Percentiles rank a stretch among this genome's conserved stretches.
phyloP scores from a whole-genome alignment of 306 rosid genomes.

The Cicer arietinum region DNA sequence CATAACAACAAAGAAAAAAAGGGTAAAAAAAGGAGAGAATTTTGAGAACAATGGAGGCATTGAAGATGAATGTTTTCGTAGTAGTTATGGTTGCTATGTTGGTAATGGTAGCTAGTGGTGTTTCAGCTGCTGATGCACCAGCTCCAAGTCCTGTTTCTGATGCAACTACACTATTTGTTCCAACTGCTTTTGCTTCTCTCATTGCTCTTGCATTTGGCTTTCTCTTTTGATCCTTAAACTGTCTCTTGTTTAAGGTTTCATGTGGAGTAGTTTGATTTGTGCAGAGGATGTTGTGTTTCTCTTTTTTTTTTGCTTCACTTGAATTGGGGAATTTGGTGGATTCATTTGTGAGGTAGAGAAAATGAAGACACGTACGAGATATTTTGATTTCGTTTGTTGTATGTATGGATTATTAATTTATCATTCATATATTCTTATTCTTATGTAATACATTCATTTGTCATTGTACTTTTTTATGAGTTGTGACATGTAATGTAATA shows the following conservation, averaged over 20 bases:
- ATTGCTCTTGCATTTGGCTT: conserved; percentile 52
- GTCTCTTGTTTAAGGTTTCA: neutral
- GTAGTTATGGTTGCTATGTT: conserved; percentile 40
- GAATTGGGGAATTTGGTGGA: neutral
- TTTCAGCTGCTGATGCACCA: conserved; percentile 58
- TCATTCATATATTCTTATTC: neutral
- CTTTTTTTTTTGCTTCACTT: neutral
- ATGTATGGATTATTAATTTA: neutral
- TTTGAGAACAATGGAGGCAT: conserved; percentile 50
- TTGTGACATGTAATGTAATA: conserved; percentile 25
- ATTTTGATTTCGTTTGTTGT: neutral
- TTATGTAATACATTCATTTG: conserved; percentile 34
- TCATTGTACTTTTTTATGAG: conserved; percentile 20
- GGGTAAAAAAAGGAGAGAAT: neutral
- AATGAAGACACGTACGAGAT: neutral
- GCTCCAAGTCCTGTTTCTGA: conserved; percentile 64
- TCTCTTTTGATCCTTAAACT: conserved; percentile 30
- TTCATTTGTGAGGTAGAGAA: neutral
- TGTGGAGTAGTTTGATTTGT: conserved; percentile 37
- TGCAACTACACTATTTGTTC: conserved; percentile 47
- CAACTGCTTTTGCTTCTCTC: conserved; percentile 53
- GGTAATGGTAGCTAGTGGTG: conserved; percentile 44
- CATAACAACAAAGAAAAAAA: neutral
- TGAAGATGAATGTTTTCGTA: conserved; percentile 50
- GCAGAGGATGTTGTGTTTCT: conserved; percentile 29